Evolutionary conservation across 257 asterid species (phyloP), one percentile per base, ranked within the genome.

Genomic region (Jacaranda mimosifolia): DNA sequence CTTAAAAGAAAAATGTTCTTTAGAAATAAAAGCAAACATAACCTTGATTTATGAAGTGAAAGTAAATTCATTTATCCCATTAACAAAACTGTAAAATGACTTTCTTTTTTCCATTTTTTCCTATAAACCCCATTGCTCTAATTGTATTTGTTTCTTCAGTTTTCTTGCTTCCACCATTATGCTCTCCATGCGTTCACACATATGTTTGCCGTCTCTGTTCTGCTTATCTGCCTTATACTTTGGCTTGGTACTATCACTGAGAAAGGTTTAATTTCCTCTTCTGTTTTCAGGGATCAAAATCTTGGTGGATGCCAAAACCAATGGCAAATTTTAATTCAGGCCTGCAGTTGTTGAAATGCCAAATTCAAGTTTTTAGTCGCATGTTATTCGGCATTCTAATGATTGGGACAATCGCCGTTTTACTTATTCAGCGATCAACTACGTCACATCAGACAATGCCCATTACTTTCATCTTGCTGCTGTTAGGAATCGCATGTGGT

Each of bases 291-390:
- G 94, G 73, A 42, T 82, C 93, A 36, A 84, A 71, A 79, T 89
- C 96, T 15, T 90, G 97, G 97, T 90, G 94, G 96, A 81, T 93
- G 86, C 97, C 99, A 1, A 87, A 90, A 17, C 53, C 93, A 48
- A 60, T 90, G 92, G 13, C 88, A 18, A 77, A 80, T 13, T 83
- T 96, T 64, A 91, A 81, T 84, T 82, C 94, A 3, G 96, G 96
- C 69, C 70, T 90, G 72, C 97, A 91, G 78, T 75, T 85, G 32
- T 40, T 93, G 43, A 77, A 60, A 77, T 96, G 99, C 73, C 97
- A 93, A 59, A 48, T 86, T 70, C 97, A 87, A 86, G 94, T 88
- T 7, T 75, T 90, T 26, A 89, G 91, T 57, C 97, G 96, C 18
- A 84, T 93, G 92, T 15, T 93, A 4, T 90, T 91, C 75, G 97